Evolutionary conservation across 1,284 basidiomycete genomes (phyloP), one percentile per base, ranked within the genome.

Genomic region (Pseudozyma sp.): DNA sequence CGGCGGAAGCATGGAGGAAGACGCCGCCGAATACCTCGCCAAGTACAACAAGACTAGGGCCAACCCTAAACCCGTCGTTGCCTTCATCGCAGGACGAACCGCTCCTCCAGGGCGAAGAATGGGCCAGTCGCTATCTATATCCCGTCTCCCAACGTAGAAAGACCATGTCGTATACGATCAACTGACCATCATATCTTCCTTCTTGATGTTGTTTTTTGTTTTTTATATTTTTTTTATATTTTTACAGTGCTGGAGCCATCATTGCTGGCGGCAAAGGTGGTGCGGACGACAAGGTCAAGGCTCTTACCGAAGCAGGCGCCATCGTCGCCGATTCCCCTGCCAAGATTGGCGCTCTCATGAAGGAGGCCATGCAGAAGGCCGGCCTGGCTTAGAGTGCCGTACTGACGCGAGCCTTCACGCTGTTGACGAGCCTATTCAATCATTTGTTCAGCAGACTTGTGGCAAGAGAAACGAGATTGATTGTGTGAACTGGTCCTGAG

Each of bases 1-100:
- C 81, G 97, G 97, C 80, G 97, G 97, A 31, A 92, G 92, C 17
- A 99, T 98, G 95, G 97, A 99, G 87, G 97, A 99, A 85, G 96
- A 99, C 78, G 97, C 97, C 16, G 97, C 97, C 5, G 97, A 95
- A 81, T 97, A 95, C 86, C 88, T 99, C 61, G 91, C 92, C 85
- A 88, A 90, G 85, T 92, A 94, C 88, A 99, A 99, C 89, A 92
- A 93, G 86, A 93, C 92, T 45, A 89, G 92, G 45, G 86, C 87
- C 68, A 88, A 92, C 80, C 93, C 93, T 73, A 99, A 99, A 87
- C 97, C 97, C 57, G 94, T 99, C 45, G 94, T 99, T 63, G 93
- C 92, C 55, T 99, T 99, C 87, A 98, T 99, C 82, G 97, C 97
- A 67, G 97, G 94, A 37, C 81, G 86, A 19, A 99, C 97, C 56